Percentiles rank a stretch among this genome's conserved stretches.
phyloP scores from a whole-genome alignment of 78 protist genomes.

The Dictyostelium purpureum region DNA sequence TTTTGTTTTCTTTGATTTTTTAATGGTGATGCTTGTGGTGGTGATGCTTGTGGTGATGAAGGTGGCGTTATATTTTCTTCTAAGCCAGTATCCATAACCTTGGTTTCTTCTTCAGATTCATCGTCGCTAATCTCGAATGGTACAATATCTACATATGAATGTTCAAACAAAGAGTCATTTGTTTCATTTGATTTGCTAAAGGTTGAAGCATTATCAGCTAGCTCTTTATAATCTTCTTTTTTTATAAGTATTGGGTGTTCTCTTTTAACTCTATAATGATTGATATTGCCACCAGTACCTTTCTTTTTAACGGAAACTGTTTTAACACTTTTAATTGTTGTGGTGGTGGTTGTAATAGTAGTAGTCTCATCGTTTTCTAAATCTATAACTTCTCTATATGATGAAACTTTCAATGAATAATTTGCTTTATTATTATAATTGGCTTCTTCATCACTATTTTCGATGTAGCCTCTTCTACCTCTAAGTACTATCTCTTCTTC shows the following conservation, averaged over 20 bases:
- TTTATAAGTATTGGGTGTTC: conserved; percentile 14
- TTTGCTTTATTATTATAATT: background rate
- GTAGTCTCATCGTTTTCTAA: background rate
- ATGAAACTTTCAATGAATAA: background rate
- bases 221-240: conserved; percentile 4
- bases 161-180: background rate
- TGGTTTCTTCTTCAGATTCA: conserved; percentile 1
- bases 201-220: background rate
- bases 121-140: conserved; percentile 18
- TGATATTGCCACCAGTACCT: background rate
- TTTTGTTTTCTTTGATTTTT: background rate
- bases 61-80: background rate
- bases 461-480: background rate
- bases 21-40: background rate
- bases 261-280: background rate
- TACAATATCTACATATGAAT: background rate
- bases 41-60: background rate
- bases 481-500: background rate
- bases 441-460: background rate
- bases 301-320: background rate
- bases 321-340: background rate
- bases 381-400: background rate
- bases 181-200: background rate
- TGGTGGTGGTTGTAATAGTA: conserved; percentile 15
- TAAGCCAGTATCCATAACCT: too few species aligned